Evolutionary conservation across 2,329 filamentous ascomycete species (phyloP).

Genomic region (Pestalotiopsis sp.): DNA sequence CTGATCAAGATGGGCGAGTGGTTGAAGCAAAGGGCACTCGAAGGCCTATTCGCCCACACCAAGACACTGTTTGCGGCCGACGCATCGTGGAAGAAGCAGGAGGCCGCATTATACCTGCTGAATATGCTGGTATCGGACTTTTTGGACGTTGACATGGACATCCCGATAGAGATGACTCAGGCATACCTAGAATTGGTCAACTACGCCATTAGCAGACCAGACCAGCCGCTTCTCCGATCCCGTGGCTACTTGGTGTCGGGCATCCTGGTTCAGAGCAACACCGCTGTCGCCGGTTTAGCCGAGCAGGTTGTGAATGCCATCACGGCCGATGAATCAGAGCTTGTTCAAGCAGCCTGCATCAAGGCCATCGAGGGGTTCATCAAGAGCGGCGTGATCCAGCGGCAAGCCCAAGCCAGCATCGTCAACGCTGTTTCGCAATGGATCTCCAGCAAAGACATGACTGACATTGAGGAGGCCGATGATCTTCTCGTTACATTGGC

Average conservation of each 20-base stretch:
- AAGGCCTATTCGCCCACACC: slow-evolving; percentile 78
- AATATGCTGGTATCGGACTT: slow-evolving; percentile 85
- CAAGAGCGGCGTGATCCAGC: slow-evolving; percentile 51
- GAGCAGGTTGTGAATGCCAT: slow-evolving; percentile 77
- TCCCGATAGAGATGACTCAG: slow-evolving; percentile 70
- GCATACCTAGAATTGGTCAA: slow-evolving; percentile 82
- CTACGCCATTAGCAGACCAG: slow-evolving; percentile 69
- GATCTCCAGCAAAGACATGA: slow-evolving; percentile 77
- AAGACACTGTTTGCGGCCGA: slow-evolving; percentile 69
- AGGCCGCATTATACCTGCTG: slow-evolving; percentile 82
- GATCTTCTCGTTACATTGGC: slow-evolving; percentile 90
- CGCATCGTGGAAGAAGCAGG: slow-evolving; percentile 66
- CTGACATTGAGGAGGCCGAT: slow-evolving; percentile 84
- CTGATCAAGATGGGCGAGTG: slow-evolving; percentile 92
- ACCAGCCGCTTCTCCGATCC: slow-evolving; percentile 79
- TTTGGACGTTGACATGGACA: slow-evolving; percentile 71
- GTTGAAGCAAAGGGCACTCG: slow-evolving; percentile 75
- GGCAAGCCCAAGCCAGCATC: slow-evolving; percentile 54
- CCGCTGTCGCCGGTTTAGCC: slow-evolving; percentile 66
- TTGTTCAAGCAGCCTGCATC: slow-evolving; percentile 91
- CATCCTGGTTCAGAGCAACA: slow-evolving; percentile 70
- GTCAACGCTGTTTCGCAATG: slow-evolving; percentile 71
- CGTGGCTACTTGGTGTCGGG: slow-evolving; percentile 88
- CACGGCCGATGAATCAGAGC: slow-evolving; percentile 74
- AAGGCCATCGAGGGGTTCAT: slow-evolving; percentile 77